A percentile compares a stretch with the other conserved stretches of the same genome.
Conservation (phyloP, 371 early-diverging fungal genomes). For the Mucor racemosus region DNA sequence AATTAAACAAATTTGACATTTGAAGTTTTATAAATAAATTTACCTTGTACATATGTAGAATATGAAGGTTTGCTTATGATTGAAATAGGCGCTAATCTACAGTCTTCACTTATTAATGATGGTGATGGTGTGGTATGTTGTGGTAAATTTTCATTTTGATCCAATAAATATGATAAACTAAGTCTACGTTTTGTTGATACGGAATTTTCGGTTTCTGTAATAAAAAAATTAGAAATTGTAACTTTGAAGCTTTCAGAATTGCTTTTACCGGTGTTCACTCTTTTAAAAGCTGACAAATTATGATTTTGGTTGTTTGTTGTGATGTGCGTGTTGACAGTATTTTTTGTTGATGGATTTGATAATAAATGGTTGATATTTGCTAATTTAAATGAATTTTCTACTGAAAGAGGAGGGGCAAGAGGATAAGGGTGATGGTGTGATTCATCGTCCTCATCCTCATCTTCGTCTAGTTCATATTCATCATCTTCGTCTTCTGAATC, state of each 20-base stretch:
- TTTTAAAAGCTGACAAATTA: conserved; percentile 14
- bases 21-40: not conserved
- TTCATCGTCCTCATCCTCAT: not conserved
- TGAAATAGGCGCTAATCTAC: conserved; percentile 7
- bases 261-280: not conserved
- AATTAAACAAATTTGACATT: not conserved
- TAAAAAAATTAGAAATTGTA: not conserved
- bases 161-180: conserved; percentile 27
- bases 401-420: too few relatives aligned
- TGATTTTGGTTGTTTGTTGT: not conserved
- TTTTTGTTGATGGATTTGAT: not conserved
- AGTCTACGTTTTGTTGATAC: conserved; percentile 19
- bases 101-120: not conserved
- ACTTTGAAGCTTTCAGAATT: not conserved
- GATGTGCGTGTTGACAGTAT: not conserved
- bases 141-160: conserved; percentile 16
- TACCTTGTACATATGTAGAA: not conserved
- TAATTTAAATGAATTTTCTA: not conserved
- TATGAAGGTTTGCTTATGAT: not conserved
- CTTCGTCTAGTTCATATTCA: conserved; percentile 1
- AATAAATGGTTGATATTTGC: not conserved
- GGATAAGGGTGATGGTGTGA: not conserved
- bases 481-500: conserved; percentile 13
- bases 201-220: conserved; percentile 3
- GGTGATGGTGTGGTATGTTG: not conserved